phyloP scores from a whole-genome alignment of 2,329 filamentous ascomycete species.

The Aspergillus quadrilineatus region DNA sequence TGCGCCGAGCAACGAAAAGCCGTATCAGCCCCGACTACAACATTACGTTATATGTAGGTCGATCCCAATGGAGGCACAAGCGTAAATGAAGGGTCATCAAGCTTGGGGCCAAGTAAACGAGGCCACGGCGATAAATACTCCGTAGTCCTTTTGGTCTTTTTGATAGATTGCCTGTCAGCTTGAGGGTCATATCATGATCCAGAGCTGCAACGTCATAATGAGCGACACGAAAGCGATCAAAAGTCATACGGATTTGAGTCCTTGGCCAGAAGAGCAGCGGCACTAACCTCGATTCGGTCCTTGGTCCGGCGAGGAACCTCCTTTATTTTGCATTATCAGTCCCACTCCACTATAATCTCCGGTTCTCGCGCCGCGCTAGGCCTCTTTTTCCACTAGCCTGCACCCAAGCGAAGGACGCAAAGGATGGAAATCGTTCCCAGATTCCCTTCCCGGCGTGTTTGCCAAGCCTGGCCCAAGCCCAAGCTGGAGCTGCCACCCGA shows the following conservation, averaged over 20 bases:
- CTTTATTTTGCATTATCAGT: conserved; percentile 14
- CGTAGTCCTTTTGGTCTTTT: background rate
- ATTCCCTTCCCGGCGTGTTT: conserved; percentile 20
- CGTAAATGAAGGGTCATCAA: conserved; percentile 9
- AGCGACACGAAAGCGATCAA: background rate
- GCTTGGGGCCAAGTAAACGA: background rate
- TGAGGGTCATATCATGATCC: background rate
- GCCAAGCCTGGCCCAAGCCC: conserved; percentile 15
- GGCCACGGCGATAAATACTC: background rate
- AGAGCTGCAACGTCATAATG: conserved; percentile 2
- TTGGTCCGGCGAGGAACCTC: conserved; percentile 11
- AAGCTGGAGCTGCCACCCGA: conserved; percentile 21
- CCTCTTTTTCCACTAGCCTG: conserved; percentile 17
- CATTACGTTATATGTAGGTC: conserved; percentile 2
- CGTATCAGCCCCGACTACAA: conserved; percentile 6
- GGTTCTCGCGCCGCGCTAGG: conserved; percentile 20
- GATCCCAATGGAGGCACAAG: conserved; percentile 19
- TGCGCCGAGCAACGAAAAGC: background rate
- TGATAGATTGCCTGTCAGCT: background rate
- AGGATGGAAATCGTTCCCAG: conserved; percentile 21
- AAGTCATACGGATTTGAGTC: conserved; percentile 5
- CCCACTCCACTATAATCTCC: conserved; percentile 28
- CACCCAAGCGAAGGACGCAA: conserved; percentile 19
- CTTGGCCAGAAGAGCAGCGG: conserved; percentile 7
- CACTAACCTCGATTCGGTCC: conserved; percentile 7